A percentile compares a stretch with the other conserved stretches of the same genome.
Conservation (phyloP, 805 yeast genomes). For the Komagataella populi region DNA sequence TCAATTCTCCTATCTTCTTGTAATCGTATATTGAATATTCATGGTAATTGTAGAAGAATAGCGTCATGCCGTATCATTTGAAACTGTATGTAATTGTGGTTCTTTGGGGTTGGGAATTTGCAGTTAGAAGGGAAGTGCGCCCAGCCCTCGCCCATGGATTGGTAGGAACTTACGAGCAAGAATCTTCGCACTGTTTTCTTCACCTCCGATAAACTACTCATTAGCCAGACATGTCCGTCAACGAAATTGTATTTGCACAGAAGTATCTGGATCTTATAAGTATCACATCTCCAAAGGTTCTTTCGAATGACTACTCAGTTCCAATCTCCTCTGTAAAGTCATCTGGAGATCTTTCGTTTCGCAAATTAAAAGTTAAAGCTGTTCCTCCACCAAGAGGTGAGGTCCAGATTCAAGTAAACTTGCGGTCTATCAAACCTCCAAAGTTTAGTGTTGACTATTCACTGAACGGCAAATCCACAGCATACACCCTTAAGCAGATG, state of each 20-base stretch:
- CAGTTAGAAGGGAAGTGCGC: not conserved
- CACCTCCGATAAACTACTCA: not conserved
- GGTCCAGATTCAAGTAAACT: slow-evolving; percentile 11
- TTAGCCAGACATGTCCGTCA: not conserved
- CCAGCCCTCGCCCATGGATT: not conserved
- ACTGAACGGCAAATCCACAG: slow-evolving; percentile 8
- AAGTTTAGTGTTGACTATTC: slow-evolving; percentile 28
- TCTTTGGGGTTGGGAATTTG: not conserved
- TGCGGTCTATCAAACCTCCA: slow-evolving; percentile 66
- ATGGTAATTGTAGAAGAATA: slow-evolving; percentile 53
- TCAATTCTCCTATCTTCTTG: slow-evolving; percentile 7
- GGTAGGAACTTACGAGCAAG: not conserved
- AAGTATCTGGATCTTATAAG: not conserved
- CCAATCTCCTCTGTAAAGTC: not conserved
- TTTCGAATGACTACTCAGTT: not conserved
- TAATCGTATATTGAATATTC: slow-evolving; percentile 33
- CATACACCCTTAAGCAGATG: slow-evolving; percentile 23
- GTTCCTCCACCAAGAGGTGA: not conserved
- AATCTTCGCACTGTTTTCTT: not conserved
- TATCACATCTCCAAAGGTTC: not conserved
- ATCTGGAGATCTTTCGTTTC: not conserved
- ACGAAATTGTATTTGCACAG: not conserved
- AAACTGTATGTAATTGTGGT: not conserved
- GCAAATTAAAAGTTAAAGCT: not conserved
- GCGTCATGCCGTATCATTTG: slow-evolving; percentile 2